Percentiles rank a stretch among this genome's conserved stretches.
phyloP scores from a whole-genome alignment of 371 early-diverging fungal species.

The Mucor piriformis region DNA sequence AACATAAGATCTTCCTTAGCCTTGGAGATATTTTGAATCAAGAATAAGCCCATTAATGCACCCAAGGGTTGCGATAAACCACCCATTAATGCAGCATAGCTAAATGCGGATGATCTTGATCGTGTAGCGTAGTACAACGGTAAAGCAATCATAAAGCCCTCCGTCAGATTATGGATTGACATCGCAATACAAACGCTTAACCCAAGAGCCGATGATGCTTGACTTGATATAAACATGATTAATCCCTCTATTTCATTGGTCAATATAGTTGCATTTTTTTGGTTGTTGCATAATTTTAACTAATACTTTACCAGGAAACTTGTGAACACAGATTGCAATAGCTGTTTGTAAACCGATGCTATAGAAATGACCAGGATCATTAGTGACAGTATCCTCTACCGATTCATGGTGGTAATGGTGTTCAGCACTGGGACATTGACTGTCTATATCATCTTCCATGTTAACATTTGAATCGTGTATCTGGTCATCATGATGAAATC shows the following conservation, averaged over 20 bases:
- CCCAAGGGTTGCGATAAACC: slow-evolving; percentile 68
- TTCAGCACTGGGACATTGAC: slow-evolving; percentile 6
- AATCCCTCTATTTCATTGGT: slow-evolving; percentile 64
- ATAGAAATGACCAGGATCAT: slow-evolving; percentile 27
- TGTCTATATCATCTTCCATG: neutral
- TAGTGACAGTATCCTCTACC: slow-evolving; percentile 12
- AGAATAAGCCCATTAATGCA: slow-evolving; percentile 55
- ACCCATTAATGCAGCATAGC: slow-evolving; percentile 65
- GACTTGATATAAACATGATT: slow-evolving; percentile 71
- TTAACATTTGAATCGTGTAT: neutral
- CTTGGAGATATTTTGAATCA: slow-evolving; percentile 45
- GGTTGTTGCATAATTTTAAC: no score
- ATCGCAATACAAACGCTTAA: slow-evolving; percentile 72
- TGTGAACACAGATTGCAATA: slow-evolving; percentile 78
- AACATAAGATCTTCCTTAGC: slow-evolving; percentile 52
- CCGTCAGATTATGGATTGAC: slow-evolving; percentile 81
- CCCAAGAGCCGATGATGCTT: slow-evolving; percentile 65
- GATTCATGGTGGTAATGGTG: slow-evolving; percentile 27
- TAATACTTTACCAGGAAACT: slow-evolving; percentile 64
- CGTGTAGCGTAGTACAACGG: slow-evolving; percentile 75
- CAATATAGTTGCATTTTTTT: no score
- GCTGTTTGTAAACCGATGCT: slow-evolving; percentile 79
- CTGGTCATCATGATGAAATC: slow-evolving; percentile 34
- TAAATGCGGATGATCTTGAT: slow-evolving; percentile 63
- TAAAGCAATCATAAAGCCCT: slow-evolving; percentile 77